Evolutionary conservation across 306 rosid genomes (phyloP), one percentile per base, ranked within the genome.

Genomic region (Dryas octopetala): DNA sequence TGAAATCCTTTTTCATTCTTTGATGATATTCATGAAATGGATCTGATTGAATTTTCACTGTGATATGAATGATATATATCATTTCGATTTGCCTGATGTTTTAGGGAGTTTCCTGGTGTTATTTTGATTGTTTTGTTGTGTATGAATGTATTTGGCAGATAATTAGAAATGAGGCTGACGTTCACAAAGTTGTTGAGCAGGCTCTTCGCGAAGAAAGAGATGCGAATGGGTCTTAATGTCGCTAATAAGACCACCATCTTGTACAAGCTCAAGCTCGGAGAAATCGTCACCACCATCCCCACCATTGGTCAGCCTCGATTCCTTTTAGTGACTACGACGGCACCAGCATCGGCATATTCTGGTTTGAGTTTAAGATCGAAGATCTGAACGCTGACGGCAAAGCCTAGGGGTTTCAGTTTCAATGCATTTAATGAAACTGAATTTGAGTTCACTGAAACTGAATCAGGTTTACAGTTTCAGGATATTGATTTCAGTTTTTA

Each of bases 181-280:
- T 93, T 93, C 88, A 82, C 96, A 76, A 93, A 93, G 88, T 90
- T 93, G 66, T 93, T 93, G 83, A 91, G 98, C 82, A 86, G 92
- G 85, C 89, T 93, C 6, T 93, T 93, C 17, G 97, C 97, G 66
- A 93, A 91, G 97, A 91, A 65, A 79, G 97, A 93, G 80, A 93
- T 93, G 98, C 89, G 98, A 54, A 93, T 91, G 50, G 97, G 98
- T 87, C 97, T 91, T 15, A 97, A 93, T 67, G 98, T 97, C 62
- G 98, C 98, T 73, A 97, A 97, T 88, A 93, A 93, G 88, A 93
- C 98, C 26, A 93, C 98, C 62, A 93, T 93, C 68, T 69, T 93
- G 89, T 93, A 93, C 80, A 91, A 93, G 86, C 91, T 93, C 85
- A 93, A 93, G 91, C 97, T 93, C 40, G 98, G 98, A 50, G 97